Conservation (phyloP, 2,329 filamentous ascomycete genomes). For the Colletotrichum lindemuthianum region DNA sequence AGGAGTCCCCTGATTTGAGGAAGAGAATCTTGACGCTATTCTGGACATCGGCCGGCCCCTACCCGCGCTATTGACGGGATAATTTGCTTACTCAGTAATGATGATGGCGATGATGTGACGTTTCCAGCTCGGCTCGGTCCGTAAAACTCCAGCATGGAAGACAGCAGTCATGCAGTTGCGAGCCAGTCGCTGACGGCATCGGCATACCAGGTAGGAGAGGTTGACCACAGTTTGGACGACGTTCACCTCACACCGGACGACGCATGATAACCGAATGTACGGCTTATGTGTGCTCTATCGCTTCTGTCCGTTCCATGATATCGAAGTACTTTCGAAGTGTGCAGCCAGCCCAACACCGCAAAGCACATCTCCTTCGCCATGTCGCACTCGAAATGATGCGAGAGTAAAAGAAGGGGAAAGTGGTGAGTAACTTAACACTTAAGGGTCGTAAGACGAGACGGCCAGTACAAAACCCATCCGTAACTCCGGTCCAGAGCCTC, state of each 20-base stretch:
- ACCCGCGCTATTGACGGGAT: conserved; percentile 18
- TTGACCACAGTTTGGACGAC: no score
- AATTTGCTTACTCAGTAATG: neutral
- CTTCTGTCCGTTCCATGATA: conserved; percentile 9
- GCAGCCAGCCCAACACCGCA: neutral
- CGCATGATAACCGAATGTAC: no score
- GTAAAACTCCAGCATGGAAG: no score
- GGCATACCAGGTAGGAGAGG: no score
- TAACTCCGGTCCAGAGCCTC: conserved; percentile 16
- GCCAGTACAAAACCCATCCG: conserved; percentile 25
- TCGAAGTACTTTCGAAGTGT: neutral
- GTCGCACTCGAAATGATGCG: conserved; percentile 8
- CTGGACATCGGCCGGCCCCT: conserved; percentile 17
- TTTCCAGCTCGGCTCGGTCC: no score
- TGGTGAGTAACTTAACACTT: conserved; percentile 18
- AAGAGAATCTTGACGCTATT: conserved; percentile 16
- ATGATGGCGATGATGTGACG: no score
- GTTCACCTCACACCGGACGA: no score
- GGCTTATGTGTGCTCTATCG: conserved; percentile 23
- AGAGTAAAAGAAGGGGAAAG: conserved; percentile 2
- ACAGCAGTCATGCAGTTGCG: no score
- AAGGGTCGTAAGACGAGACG: conserved; percentile 10
- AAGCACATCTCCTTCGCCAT: neutral
- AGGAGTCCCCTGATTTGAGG: conserved; percentile 24
- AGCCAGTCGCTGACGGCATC: no score